Conservation (phyloP, 371 early-diverging fungal genomes). For the Mortierella sp. region DNA sequence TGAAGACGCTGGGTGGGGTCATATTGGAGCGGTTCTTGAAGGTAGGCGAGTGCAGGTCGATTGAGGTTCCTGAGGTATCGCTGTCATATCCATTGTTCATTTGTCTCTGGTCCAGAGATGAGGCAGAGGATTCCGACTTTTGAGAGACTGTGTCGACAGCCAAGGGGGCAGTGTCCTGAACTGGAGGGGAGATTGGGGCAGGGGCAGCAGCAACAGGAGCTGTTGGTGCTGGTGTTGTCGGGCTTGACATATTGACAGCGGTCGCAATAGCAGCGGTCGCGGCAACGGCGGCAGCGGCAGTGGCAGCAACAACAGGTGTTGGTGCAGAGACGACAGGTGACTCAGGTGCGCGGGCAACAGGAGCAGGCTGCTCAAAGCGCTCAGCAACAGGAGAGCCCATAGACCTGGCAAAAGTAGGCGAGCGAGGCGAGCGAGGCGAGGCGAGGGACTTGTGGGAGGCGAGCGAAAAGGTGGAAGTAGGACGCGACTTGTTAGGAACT, state of each 20-base stretch:
- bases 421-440: constrained; percentile 29
- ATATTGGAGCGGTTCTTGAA: constrained; percentile 22
- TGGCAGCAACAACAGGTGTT: neutral
- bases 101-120: constrained; percentile 34
- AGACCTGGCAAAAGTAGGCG: constrained; percentile 20
- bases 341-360: neutral
- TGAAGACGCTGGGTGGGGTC: constrained; percentile 24
- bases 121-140: constrained; percentile 43
- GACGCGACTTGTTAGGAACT: constrained; percentile 41
- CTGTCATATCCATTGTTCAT: constrained; percentile 47
- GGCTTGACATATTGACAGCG: neutral
- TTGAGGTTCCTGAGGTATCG: constrained; percentile 52
- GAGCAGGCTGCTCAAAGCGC: constrained; percentile 11
- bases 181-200: neutral
- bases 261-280: neutral
- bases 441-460: constrained; percentile 13
- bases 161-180: constrained; percentile 12
- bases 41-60: constrained; percentile 50
- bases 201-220: neutral
- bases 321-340: neutral
- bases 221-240: neutral
- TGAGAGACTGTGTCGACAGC: constrained; percentile 44
- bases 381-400: constrained; percentile 14
- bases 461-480: constrained; percentile 39
- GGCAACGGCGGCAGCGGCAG: neutral